Evolutionary conservation across 139 green algal genomes (phyloP).

Genomic region (Chlorella sorokiniana): DNA sequence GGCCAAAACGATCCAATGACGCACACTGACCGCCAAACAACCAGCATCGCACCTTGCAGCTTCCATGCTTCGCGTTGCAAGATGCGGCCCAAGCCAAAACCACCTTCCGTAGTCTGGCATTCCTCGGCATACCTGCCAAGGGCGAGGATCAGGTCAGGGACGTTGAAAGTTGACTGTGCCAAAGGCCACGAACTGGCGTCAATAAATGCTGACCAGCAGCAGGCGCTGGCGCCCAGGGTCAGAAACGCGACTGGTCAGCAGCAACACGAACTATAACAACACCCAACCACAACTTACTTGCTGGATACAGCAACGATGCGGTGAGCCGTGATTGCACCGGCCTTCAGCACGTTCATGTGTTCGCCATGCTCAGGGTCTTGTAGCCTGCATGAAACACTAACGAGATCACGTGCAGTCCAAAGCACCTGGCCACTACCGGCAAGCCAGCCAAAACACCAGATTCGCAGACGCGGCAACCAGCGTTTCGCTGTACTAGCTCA

Average conservation of each 20-base stretch:
- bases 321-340: constrained; percentile 71
- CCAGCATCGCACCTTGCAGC: constrained; percentile 47
- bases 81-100: constrained; percentile 90
- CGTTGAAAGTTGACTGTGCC: background rate
- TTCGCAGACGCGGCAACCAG: background rate
- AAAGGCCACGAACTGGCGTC: background rate
- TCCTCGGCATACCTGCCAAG: constrained; percentile 65
- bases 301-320: constrained; percentile 63
- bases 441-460: background rate
- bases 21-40: background rate
- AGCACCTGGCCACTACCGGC: background rate
- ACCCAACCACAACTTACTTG: constrained; percentile 62
- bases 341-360: constrained; percentile 99
- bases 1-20: background rate
- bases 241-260: background rate
- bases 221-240: background rate
- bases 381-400: constrained; percentile 21
- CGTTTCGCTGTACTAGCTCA: background rate
- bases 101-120: constrained; percentile 92
- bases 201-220: background rate
- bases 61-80: constrained; percentile 84
- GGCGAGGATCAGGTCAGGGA: no score
- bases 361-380: constrained; percentile 90
- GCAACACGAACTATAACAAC: background rate
- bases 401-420: background rate